Evolutionary conservation across 202 grass and related monocot genomes (phyloP), one percentile per base, ranked within the genome.

Genomic region (Carex arenaria): DNA sequence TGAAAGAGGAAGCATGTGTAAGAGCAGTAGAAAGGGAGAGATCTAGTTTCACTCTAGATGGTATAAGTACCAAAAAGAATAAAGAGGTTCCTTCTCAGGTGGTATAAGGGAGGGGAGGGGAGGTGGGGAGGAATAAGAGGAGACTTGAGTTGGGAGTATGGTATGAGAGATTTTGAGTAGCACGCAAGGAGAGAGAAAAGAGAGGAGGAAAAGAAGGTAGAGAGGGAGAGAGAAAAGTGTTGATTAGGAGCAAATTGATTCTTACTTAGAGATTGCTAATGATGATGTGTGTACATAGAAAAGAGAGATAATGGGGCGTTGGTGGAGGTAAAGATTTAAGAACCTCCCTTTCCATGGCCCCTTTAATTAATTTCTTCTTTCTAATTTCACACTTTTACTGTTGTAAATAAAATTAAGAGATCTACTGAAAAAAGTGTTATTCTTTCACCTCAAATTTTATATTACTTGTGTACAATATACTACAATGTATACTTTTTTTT

Each of bases 111-210:
- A 61, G 51, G 15, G 42, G 77, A 68, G 26, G 15, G 42, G 77
- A 68, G 26, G 64, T 6, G 69, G 64, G 43, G 84, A 80, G 86
- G 96, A 93, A 95, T 95, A 95, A 93, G 80, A 92, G 94, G 92
- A 90, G 93, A 98, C 96, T 98, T 98, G 91, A 86, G 89, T 88
- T 23, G 75, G 64, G 91, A 93, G 91, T 84, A 93, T 90, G 85
- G 89, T 84, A 93, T 90, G 85, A 88, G 88, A 90, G 86, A 80
- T 89, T 90, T 89, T 88, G 81, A 78, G 65, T 85, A 34, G 84
- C 89, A 95, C 89, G 91, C 87, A 92, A 95, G 61, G 82, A 62
- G 66, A 80, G 84, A 68, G 60, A 82, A 45, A 59, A 87, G 32
- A 55, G 55, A 26, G 42, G 77, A 60, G 54, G 89, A 85, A 91